phyloP scores from a whole-genome alignment of 345 rosid species.

The Pseudoturritis turrita region DNA sequence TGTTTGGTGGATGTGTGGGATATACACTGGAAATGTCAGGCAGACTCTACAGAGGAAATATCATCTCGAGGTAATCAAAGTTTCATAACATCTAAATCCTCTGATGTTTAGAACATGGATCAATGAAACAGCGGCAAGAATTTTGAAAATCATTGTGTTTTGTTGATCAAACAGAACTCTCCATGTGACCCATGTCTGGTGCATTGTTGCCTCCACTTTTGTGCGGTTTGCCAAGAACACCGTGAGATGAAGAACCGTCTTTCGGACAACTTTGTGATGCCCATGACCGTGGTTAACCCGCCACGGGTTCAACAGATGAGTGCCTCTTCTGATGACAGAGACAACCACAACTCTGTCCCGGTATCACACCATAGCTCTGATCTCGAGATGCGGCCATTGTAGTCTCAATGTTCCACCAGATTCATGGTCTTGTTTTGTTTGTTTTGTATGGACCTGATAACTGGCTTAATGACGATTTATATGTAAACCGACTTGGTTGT shows the following conservation, averaged over 20 bases:
- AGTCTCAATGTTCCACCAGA: slow-evolving; percentile 3
- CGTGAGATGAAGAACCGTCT: slow-evolving; percentile 81
- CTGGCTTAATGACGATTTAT: not conserved
- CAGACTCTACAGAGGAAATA: slow-evolving; percentile 85
- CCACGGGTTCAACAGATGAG: slow-evolving; percentile 90
- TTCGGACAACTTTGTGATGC: slow-evolving; percentile 70
- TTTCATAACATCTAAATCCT: not conserved
- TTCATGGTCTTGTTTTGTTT: slow-evolving; percentile 18
- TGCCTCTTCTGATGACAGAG: slow-evolving; percentile 29
- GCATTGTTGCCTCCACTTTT: slow-evolving; percentile 67
- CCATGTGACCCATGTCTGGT: slow-evolving; percentile 85
- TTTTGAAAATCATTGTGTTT: not conserved
- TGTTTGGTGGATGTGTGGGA: slow-evolving; percentile 99
- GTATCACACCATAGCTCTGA: slow-evolving; percentile 25
- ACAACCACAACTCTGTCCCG: slow-evolving; percentile 12
- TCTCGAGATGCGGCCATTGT: slow-evolving; percentile 35
- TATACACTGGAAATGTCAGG: slow-evolving; percentile 78
- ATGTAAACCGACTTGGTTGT: slow-evolving; percentile 12
- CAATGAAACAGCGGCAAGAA: not conserved
- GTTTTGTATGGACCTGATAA: not conserved
- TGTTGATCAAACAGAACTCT: slow-evolving; percentile 56
- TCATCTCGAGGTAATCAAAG: slow-evolving; percentile 67
- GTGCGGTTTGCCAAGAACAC: slow-evolving; percentile 83
- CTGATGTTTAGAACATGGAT: not conserved
- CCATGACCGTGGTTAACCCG: slow-evolving; percentile 86